phyloP scores from a whole-genome alignment of 768 basidiomycete species.

The Baorangia bicolor region DNA sequence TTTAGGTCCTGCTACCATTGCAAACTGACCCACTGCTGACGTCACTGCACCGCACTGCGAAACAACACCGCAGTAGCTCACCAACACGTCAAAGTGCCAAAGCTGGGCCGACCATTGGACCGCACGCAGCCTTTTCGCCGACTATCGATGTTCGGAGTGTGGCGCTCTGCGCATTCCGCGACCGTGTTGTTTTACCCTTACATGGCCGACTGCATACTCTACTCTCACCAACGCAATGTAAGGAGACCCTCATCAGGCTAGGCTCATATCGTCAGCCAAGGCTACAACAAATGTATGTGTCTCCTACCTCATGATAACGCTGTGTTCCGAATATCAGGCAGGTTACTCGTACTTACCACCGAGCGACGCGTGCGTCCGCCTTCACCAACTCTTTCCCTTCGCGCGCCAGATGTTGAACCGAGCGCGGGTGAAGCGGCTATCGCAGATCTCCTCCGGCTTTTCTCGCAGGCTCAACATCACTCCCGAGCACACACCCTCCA shows the following conservation, averaged over 20 bases:
- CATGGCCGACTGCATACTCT: slow-evolving; percentile 54
- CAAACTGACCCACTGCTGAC: slow-evolving; percentile 64
- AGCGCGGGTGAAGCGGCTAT: slow-evolving; percentile 68
- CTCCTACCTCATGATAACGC: not conserved
- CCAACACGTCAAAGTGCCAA: slow-evolving; percentile 52
- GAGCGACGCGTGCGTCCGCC: slow-evolving; percentile 57
- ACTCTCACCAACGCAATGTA: slow-evolving; percentile 51
- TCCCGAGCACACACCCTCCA: slow-evolving; percentile 28
- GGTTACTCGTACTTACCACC: slow-evolving; percentile 74
- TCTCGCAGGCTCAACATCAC: slow-evolving; percentile 52
- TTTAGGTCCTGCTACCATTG: slow-evolving; percentile 56
- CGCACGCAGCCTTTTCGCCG: slow-evolving; percentile 35
- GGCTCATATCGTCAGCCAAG: slow-evolving; percentile 62
- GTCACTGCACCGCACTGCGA: slow-evolving; percentile 64
- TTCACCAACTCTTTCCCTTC: slow-evolving; percentile 59
- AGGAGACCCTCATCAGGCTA: slow-evolving; percentile 57
- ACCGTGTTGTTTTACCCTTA: slow-evolving; percentile 72
- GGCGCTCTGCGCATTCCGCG: slow-evolving; percentile 78
- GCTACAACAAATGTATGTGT: slow-evolving; percentile 74
- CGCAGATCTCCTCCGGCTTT: slow-evolving; percentile 59
- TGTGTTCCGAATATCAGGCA: slow-evolving; percentile 25
- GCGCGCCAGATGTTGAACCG: slow-evolving; percentile 49
- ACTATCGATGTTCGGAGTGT: slow-evolving; percentile 80
- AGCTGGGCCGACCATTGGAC: slow-evolving; percentile 29
- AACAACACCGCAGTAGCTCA: slow-evolving; percentile 52